Conservation (phyloP, 164 flowering plant species). For the Cinnamomum micranthum region DNA sequence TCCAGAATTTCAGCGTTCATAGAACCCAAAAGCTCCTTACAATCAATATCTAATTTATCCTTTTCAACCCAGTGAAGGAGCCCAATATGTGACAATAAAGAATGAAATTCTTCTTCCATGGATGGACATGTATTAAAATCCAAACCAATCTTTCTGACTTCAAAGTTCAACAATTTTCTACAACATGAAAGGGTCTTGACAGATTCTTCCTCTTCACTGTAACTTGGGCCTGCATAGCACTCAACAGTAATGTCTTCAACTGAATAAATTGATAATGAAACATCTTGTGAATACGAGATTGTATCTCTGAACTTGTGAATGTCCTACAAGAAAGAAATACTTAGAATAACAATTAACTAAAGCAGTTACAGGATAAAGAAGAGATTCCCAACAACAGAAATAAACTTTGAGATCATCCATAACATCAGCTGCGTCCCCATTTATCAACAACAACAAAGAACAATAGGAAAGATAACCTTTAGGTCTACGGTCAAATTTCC, state of each 20-base stretch:
- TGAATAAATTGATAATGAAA: conserved; percentile 39
- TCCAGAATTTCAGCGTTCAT: conserved; percentile 31
- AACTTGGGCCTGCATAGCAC: conserved; percentile 27
- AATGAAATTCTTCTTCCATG: conserved; percentile 31
- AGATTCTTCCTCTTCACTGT: conserved; percentile 34
- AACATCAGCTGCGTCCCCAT: no score
- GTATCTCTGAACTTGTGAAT: conserved; percentile 16
- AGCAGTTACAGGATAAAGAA: background rate
- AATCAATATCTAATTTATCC: conserved; percentile 20
- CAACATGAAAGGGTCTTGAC: conserved; percentile 19
- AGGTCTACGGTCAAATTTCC: background rate
- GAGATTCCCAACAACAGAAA: background rate
- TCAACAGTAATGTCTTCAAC: conserved; percentile 39
- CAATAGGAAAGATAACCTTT: no score
- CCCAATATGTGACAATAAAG: conserved; percentile 32
- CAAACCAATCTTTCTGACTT: conserved; percentile 52
- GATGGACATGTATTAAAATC: conserved; percentile 18
- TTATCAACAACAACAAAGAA: no score
- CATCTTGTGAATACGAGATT: conserved; percentile 24
- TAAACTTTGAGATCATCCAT: background rate
- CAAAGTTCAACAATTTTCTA: conserved; percentile 44
- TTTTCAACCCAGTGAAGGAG: conserved; percentile 18
- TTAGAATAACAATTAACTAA: background rate
- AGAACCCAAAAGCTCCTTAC: conserved; percentile 40
- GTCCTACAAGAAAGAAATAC: conserved; percentile 40